Conservation (phyloP, 106 monocot genomes). For the Apostasia shenzhenica region DNA sequence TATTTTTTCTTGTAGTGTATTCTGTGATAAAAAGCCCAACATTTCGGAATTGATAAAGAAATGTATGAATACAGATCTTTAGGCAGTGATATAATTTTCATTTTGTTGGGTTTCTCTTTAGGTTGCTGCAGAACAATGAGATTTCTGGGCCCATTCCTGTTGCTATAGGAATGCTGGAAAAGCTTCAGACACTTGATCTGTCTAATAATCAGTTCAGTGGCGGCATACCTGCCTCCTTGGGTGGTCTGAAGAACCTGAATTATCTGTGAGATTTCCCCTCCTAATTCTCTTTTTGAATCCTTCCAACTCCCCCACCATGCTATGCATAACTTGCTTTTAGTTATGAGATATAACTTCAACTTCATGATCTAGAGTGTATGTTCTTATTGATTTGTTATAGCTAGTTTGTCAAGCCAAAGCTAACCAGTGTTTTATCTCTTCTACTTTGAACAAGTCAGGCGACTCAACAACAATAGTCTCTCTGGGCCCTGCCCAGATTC, state of each 20-base stretch:
- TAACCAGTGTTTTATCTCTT: conserved; percentile 5
- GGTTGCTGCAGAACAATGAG: conserved; percentile 67
- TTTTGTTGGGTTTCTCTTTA: conserved; percentile 14
- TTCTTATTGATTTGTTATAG: background rate
- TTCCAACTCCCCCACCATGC: background rate
- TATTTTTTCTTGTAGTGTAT: too few relatives aligned
- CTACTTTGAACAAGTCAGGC: conserved; percentile 31
- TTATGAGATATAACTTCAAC: background rate
- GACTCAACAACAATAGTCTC: conserved; percentile 84
- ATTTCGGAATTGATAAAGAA: background rate
- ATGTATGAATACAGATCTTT: background rate
- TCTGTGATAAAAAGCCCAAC: too few relatives aligned
- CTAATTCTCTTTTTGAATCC: background rate
- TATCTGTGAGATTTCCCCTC: conserved; percentile 44
- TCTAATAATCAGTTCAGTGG: conserved; percentile 59
- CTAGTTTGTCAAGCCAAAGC: conserved; percentile 1
- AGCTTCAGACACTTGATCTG: conserved; percentile 57
- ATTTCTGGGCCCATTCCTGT: conserved; percentile 52
- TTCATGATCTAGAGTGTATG: background rate
- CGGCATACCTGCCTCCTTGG: conserved; percentile 46
- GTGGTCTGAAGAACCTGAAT: conserved; percentile 48
- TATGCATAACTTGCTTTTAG: background rate
- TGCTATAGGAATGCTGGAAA: conserved; percentile 48
- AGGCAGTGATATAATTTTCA: background rate
- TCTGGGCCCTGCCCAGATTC: conserved; percentile 82